A percentile compares a stretch with the other conserved stretches of the same genome.
Evolutionary conservation across 1,284 basidiomycete genomes (phyloP).

Genomic region (Sparassis latifolia): DNA sequence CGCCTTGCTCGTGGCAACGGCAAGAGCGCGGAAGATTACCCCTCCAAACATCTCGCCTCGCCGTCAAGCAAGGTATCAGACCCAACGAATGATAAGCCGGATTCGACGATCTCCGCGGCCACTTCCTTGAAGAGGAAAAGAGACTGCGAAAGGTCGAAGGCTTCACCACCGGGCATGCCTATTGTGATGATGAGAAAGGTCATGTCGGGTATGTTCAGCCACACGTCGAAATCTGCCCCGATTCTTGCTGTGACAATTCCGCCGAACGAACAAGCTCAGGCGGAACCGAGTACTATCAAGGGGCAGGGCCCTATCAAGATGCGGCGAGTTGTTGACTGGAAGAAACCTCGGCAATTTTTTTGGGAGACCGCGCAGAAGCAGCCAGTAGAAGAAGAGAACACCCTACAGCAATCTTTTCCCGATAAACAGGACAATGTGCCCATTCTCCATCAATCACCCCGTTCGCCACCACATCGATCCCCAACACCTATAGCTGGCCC

Average conservation of each 20-base stretch:
- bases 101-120: not conserved
- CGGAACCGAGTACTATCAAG: constrained; percentile 9
- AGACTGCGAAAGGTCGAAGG: constrained; percentile 20
- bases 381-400: not conserved
- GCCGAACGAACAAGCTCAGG: not conserved
- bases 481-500: too few species aligned
- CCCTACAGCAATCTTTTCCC: too few species aligned
- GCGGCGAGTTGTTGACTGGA: constrained; percentile 17
- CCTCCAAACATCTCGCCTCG: constrained; percentile 4
- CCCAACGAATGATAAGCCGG: not conserved
- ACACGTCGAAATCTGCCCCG: constrained; percentile 7
- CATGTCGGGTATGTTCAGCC: constrained; percentile 17
- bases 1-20: constrained; percentile 17
- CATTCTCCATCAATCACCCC: too few species aligned
- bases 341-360: constrained; percentile 11
- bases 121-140: constrained; percentile 37
- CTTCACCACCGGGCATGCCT: constrained; percentile 20
- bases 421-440: too few species aligned
- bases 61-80: constrained; percentile 1
- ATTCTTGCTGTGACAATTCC: not conserved
- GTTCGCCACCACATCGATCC: too few species aligned
- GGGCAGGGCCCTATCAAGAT: constrained; percentile 14
- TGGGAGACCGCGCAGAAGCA: not conserved
- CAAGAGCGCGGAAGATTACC: constrained; percentile 21
- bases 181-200: constrained; percentile 21